Evolutionary conservation across 495 filamentous ascomycete species (phyloP), one percentile per base, ranked within the genome.

Genomic region (Venustampulla echinocandica): DNA sequence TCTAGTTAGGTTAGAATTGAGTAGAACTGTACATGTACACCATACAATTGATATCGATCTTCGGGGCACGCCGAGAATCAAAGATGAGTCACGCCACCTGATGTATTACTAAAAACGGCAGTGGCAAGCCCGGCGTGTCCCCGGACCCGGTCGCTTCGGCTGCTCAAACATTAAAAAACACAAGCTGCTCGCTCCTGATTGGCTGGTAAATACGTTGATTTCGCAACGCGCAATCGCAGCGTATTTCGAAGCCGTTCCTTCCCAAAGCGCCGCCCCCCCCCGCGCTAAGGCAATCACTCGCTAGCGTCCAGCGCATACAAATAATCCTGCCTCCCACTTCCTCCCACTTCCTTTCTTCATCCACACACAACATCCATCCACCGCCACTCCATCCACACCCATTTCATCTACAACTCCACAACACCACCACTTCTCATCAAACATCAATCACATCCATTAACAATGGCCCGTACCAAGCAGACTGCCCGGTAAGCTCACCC

Each of bases 381-480:
- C 27, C 42, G 40, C 28, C 44, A 5, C 18, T 43, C 42, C 20
- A 24, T 39, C 43, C 34, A 32, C 47, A 44, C 53, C 59, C 53
- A 55, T 56, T 55, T 40, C 53, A 52, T 46, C 36, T 61, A 60
- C 48, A 60, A 53, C 63, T 63, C 62, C 64, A 58, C 63, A 47
- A 52, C 49, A 54, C 58, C 60, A 51, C 57, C 54, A 57, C 69
- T 50, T 64, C 61, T 65, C 54, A 65, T 69, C 63, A 58, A 60
- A 63, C 34, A 56, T 68, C 57, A 50, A 52, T 64, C 57, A 53
- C 66, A 56, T 71, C 58, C 67, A 73, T 69, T 58, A 59, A 76
- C 67, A 76, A 98, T 99, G 92, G 92, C 92, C 64, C 87, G 92
- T 69, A 99, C 92, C 61, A 99, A 98, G 86, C 92, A 98, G 76